Base-by-base conservation (phyloP, 805 yeast genomes). In the Ogataea nonfermentans region DNA sequence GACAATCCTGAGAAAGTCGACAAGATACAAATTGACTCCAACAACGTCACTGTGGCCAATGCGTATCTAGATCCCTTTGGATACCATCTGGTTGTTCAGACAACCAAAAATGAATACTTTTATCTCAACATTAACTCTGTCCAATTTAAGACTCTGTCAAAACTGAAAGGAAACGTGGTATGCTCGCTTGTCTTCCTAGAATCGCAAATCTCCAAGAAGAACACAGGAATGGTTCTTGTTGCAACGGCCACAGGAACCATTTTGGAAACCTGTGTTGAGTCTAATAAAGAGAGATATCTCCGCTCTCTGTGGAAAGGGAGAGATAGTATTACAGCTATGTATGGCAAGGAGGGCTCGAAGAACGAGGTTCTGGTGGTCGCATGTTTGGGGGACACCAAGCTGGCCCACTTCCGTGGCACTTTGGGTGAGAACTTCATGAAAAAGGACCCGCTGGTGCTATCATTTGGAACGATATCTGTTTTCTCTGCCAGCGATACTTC, bases 1-100 rank as follows among this genome's bases (percentile, higher is more conserved):
- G 79, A 77, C 35, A 69, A 70, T 35, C 93, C 93, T 1, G 77
- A 81, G 24, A 67, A 67, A 6, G 80, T 84, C 4, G 70, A 68
- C 29, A 62, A 59, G 16, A 53, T 68, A n/a, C 59, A 57, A 9
- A 43, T 73, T 2, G 57, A 52, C 5, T 25, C 55, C 3, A 37
- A 43, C 10, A 49, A 45, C 8, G 57, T 54, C 12, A 59, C 68
- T 13, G 51, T 62, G 3, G 39, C 41, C 9, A 50, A 57, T 26
- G 59, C 77, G 1, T 79, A 63, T 51, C 57, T 73, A 31, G 84
- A 78, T 52, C 70, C 73, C 0, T 53, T 70, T 0, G 84, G 84
- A 2, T 56, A 62, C 9, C 81, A 77, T 49, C 53, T 79, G 24
- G 62, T 80, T 9, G 67, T 76, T 1, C 65, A 78, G 6, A 74